These are phyloP conservation scores for Arthonia radiata DNA, from an alignment of 495 filamentous ascomycete species.

Conservation along the genomic window DNA sequence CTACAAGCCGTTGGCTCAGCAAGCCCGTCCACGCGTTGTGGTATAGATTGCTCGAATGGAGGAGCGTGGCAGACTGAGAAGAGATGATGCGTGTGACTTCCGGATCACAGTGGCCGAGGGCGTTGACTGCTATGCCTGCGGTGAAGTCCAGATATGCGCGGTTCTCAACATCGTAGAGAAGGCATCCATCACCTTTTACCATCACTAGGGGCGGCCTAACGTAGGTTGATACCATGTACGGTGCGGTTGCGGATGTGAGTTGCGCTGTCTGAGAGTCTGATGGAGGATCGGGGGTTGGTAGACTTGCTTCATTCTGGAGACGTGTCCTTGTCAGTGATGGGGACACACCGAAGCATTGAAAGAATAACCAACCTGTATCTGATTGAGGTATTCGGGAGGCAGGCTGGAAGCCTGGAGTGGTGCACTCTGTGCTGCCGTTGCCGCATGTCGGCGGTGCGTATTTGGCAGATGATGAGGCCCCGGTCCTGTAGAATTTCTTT, in stretches of 20 bases:
- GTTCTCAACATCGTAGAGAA: conserved; percentile 76
- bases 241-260: conserved; percentile 43
- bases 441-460: too few species aligned
- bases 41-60: conserved; percentile 88
- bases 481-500: too few species aligned
- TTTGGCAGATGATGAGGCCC: too few species aligned
- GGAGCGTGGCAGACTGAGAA: conserved; percentile 41
- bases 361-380: conserved; percentile 3
- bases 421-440: neutral
- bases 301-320: conserved; percentile 35
- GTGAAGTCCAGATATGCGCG: conserved; percentile 81
- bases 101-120: conserved; percentile 66
- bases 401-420: conserved; percentile 1
- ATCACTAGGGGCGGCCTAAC: conserved; percentile 78
- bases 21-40: conserved; percentile 83
- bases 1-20: conserved; percentile 63
- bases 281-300: conserved; percentile 57
- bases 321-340: too few species aligned
- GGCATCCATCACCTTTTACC: conserved; percentile 59
- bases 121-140: conserved; percentile 85
- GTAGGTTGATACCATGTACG: conserved; percentile 89
- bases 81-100: conserved; percentile 37
- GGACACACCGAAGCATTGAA: neutral
- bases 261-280: conserved; percentile 50
- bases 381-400: conserved; percentile 1